Base-by-base conservation (phyloP, 805 yeast species). In the Yamadazyma kitorensis region DNA sequence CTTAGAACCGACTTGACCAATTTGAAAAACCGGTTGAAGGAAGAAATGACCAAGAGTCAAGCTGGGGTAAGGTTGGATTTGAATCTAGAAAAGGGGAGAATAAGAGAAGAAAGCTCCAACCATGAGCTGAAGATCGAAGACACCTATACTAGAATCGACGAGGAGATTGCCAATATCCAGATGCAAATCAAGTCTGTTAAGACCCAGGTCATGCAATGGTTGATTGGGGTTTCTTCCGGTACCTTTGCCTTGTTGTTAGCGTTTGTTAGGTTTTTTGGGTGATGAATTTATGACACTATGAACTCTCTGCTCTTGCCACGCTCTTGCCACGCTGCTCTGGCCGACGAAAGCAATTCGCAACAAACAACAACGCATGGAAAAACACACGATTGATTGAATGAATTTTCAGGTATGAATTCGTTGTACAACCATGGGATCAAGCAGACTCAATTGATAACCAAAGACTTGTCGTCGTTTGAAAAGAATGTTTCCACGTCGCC, bases 191-290 rank as follows among this genome's bases (percentile, higher is more conserved):
- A 93, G 52, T 80, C 86, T 27, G 96, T 91, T 20, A 93, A 93
- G 64, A 86, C 96, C 2, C 97, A 93, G 57, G 97, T 93, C 31
- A 78, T 88, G 81, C 98, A 93, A 62, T 93, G 98, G 98, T 73
- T 93, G 44, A 87, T 93, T 49, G 98, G 98, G 70, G 97, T 93
- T 13, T 86, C 95, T 54, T 89, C 98, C 1, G 98, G 98, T 83
- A 86, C 97, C 1, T 86, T 91, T 62, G 98, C 98, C 10, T 71
- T 93, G 39, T 84, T 93, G 33, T 64, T 91, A 49, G 97, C 98
- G 1, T 93, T 93, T 57, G 86, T 89, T 31, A 74, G 98, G 49
- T 68, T 93, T 48, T 66, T 86, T 32, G 77, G 86, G 7, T 85
- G 40, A 39, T 17, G n/a, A 17, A 13, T 22, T 23, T 23, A n/a